Evolutionary conservation across 2,329 filamentous ascomycete species (phyloP).

Genomic region (Epichloe gansuensis): DNA sequence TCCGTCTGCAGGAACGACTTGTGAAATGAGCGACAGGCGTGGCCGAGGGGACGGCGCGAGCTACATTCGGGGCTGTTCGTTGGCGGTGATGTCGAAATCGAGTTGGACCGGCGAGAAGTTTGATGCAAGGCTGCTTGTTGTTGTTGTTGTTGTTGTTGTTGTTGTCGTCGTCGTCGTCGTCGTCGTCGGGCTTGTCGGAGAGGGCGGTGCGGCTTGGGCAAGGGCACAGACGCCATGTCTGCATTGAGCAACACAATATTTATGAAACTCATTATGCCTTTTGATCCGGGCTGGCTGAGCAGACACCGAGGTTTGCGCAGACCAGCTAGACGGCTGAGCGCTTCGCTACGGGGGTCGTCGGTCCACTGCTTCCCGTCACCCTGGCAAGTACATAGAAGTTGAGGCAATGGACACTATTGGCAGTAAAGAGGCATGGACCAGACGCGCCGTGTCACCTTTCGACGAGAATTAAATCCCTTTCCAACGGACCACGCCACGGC

Average conservation of each 20-base stretch:
- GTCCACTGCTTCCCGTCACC: too few species aligned
- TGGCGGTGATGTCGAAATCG: slow-evolving; percentile 1
- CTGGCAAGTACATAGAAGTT: too few species aligned
- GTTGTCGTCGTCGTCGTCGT: slow-evolving; percentile 7
- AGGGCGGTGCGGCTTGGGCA: slow-evolving; percentile 8
- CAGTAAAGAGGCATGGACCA: too few species aligned
- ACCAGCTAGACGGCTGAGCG: not conserved
- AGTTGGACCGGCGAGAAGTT: not conserved
- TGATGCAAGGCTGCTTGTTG: not conserved
- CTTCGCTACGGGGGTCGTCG: not conserved
- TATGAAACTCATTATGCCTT: not conserved
- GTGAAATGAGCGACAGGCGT: slow-evolving; percentile 12
- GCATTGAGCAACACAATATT: slow-evolving; percentile 3
- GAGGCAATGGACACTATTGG: too few species aligned
- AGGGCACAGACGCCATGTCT: slow-evolving; percentile 19
- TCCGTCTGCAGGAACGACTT: slow-evolving; percentile 14
- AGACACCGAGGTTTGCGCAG: not conserved
- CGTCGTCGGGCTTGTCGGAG: not conserved
- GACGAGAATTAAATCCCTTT: too few species aligned
- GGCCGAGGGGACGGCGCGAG: too few species aligned
- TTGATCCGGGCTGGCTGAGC: not conserved
- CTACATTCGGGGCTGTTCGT: not conserved
- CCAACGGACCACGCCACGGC: too few species aligned
- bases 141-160: not conserved
- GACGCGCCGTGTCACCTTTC: too few species aligned